Evolutionary conservation across 2,329 filamentous ascomycete genomes (phyloP), one percentile per base, ranked within the genome.

Genomic region (Colletotrichum coccodes): DNA sequence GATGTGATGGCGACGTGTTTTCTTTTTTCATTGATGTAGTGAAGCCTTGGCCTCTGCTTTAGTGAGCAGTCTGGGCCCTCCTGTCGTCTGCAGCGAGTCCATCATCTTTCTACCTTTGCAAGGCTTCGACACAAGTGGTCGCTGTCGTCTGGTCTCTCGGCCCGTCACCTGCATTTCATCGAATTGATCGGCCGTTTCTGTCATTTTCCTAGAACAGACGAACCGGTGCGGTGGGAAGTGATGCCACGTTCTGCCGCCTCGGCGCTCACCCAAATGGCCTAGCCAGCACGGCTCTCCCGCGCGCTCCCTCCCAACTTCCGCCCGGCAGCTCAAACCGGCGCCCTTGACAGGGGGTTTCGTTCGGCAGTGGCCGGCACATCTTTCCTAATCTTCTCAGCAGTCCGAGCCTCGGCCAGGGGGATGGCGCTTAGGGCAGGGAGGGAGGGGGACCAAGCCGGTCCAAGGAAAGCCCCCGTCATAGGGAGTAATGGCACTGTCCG

Each of bases 341-440:
- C 38, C 34, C 60, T 40, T 57, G 30, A 23, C 60, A 52, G 42
- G 60, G 47, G 36, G 4, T 18, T 54, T 50, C 26, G 40, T 3
- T 70, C 67, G 57, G 67, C 53, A 67, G 38, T 57, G 67, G 28
- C 63, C 63, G 67, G 67, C 63, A 62, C 57, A 62, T 67, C 56
- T 67, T 70, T 58, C 58, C 63, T 28, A 67, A 18, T 58, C 46
- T 23, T 67, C 63, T 18, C 26, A 38, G 21, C 63, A 52, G 49
- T 40, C 56, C 63, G 65, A 42, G 49, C 26, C 61, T 68, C 40
- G 65, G 49, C 40, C 47, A 68, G 60, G 60, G 52, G n/a, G 49
- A 46, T n/a, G 28, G 49, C 30, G 47, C 63, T 42, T 38, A 60
- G 26, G 36, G 34, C 36, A n/a, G 42, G 44, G 53, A 7, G 21